Evolutionary conservation across 768 basidiomycete genomes (phyloP), one percentile per base, ranked within the genome.

Genomic region (Porphyrellus cyaneotinctus): DNA sequence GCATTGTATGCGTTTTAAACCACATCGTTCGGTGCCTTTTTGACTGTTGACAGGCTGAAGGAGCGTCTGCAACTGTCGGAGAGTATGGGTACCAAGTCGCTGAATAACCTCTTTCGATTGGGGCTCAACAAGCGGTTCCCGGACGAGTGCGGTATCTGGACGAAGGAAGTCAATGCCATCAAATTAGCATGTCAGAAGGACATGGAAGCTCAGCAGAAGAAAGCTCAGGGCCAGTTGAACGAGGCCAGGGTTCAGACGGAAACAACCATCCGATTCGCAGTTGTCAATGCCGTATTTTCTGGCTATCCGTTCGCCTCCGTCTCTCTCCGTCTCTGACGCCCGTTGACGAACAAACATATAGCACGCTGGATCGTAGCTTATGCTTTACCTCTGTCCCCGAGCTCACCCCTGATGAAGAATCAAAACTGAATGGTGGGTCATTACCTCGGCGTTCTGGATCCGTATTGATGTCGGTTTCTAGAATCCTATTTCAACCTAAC

Each of bases 91-190:
- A 61, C 60, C 24, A 67, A 53, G 17, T 63, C 61, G 7, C 51
- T 77, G 17, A 49, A 58, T 2, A 56, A 66, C 18, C 62, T 76
- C 8, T 28, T 69, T 15, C 57, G 61, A 13, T 33, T 64, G 20
- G 75, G 72, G 0, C 65, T 75, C 10, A 23, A 26, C n/a, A 61
- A 59, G 20, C 68, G 72, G 43, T 72, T 61, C 30, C 62, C 65
- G 13, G 46, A 49, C 0, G 58, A 58, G 10, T 63, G 64, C 33
- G 28, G 39, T 6, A 55, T 62, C 3, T 74, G 70, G 70, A 23
- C 36, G 23, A 56, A 52, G 35, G 49, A 58, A n/a, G 39, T 68
- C 3, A 43, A 23, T 3, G 15, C 49, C 14, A 54, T 67, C 12
- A 51, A 17, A 35, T 28, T 2, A 6, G 33, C 48, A 0, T 22